These are phyloP conservation scores for Eucalyptus urophylla DNA, from an alignment of 345 rosid genomes.

Conservation along the genomic window DNA sequence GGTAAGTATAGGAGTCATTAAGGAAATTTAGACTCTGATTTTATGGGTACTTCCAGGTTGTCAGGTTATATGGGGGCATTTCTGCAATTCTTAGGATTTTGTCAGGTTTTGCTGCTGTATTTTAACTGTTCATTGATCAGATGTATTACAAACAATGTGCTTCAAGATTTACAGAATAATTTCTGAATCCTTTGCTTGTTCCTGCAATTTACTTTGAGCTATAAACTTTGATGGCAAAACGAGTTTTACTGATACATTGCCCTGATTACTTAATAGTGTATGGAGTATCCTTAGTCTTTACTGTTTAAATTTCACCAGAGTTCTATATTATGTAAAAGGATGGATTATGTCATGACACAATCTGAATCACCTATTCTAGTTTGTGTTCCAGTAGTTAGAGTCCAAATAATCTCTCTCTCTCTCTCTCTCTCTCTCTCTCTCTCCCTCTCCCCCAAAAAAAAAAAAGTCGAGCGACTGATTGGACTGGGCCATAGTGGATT, in stretches of 20 bases:
- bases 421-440: neutral
- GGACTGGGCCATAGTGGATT: neutral
- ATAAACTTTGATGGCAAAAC: neutral
- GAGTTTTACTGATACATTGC: neutral
- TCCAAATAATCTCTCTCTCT: neutral
- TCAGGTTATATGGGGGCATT: neutral
- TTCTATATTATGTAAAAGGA: neutral
- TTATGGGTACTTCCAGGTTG: neutral
- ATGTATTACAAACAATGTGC: neutral
- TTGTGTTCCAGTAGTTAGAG: neutral
- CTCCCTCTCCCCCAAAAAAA: too few relatives aligned
- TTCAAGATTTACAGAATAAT: neutral
- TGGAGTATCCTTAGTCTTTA: neutral
- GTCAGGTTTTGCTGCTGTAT: neutral
- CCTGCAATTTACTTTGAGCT: neutral
- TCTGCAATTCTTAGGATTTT: neutral
- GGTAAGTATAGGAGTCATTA: neutral
- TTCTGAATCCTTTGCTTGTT: neutral
- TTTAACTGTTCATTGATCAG: neutral
- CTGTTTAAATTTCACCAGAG: neutral
- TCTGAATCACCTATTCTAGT: neutral
- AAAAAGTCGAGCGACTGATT: neutral
- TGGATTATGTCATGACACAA: neutral
- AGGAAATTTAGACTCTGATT: neutral
- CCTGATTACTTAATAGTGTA: neutral